Evolutionary conservation across 345 rosid species (phyloP).

Genomic region (Salix udensis): DNA sequence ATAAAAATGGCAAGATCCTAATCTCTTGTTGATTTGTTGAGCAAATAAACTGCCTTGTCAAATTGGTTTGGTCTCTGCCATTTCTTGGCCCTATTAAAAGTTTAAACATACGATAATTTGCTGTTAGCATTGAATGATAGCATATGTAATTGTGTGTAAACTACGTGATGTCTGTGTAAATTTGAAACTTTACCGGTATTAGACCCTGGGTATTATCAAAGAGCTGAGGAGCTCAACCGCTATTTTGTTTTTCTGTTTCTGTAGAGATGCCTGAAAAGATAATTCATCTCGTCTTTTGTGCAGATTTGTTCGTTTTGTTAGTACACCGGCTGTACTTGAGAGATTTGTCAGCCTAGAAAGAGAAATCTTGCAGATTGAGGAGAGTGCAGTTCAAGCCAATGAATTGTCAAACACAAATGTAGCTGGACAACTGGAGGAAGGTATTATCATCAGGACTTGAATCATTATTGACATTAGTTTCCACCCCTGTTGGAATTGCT

Average conservation of each 20-base stretch:
- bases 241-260: neutral
- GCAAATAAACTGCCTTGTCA: neutral
- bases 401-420: slow-evolving; percentile 33
- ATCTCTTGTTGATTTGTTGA: slow-evolving; percentile 8
- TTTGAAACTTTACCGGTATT: neutral
- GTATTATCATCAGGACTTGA: slow-evolving; percentile 25
- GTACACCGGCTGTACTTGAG: slow-evolving; percentile 87
- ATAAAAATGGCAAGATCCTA: neutral
- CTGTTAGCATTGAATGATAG: neutral
- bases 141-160: neutral
- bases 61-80: neutral
- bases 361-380: slow-evolving; percentile 76
- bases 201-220: neutral
- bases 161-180: neutral
- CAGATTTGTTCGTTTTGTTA: slow-evolving; percentile 84
- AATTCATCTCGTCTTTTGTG: neutral
- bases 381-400: slow-evolving; percentile 56
- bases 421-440: slow-evolving; percentile 38
- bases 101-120: neutral
- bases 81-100: neutral
- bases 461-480: slow-evolving; percentile 1
- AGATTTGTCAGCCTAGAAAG: slow-evolving; percentile 65
- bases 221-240: neutral
- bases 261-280: neutral
- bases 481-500: neutral